Base-by-base conservation (phyloP, 176 grass and related monocot genomes). In the Canna indica region DNA sequence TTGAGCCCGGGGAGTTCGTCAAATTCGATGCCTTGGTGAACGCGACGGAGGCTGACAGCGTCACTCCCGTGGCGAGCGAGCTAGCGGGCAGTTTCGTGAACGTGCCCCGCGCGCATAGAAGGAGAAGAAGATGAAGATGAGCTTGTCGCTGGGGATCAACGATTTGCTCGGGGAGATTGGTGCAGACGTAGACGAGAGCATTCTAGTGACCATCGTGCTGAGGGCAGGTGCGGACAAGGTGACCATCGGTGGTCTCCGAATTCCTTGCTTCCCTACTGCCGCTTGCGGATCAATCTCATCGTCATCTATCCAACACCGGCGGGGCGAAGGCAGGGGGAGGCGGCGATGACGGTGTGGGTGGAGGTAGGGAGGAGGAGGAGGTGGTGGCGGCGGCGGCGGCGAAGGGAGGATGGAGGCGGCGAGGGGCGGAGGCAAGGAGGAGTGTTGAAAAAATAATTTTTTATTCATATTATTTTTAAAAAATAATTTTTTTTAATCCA, bases 1-100 rank as follows among this genome's bases (percentile, higher is more conserved):
- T 78, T 13, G 74, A 77, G 61, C 78, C 78, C 64, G 64, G 68
- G 28, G 31, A 62, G 15, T 44, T 71, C 24, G 68, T 78, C 10
- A 87, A 80, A 68, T 87, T 87, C 36, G 85, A 87, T 31, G 80
- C 83, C 36, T 83, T 77, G 47, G 57, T 87, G 27, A 87, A 87
- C 78, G 71, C 84, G 0, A 64, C 72, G 12, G 79, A 86, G 47
- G 59, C 71, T 5, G 69, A 73, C 1, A 61, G 52, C 39, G 73
- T 83, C 3, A 81, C 73, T 2, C 47, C 67, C 0, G 76, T 48
- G 1, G 64, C 50, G 18, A 59, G 76, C 32, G 84, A 87, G 66
- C 76, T 87, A 22, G 85, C 85, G 3, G 85, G 85, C 17, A 83
- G 73, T 58, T 87, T 83, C 62, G 66, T 87, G 38, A 81, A 79